Evolutionary conservation across 805 yeast genomes (phyloP).

Genomic region (Candida sanyiensis): DNA sequence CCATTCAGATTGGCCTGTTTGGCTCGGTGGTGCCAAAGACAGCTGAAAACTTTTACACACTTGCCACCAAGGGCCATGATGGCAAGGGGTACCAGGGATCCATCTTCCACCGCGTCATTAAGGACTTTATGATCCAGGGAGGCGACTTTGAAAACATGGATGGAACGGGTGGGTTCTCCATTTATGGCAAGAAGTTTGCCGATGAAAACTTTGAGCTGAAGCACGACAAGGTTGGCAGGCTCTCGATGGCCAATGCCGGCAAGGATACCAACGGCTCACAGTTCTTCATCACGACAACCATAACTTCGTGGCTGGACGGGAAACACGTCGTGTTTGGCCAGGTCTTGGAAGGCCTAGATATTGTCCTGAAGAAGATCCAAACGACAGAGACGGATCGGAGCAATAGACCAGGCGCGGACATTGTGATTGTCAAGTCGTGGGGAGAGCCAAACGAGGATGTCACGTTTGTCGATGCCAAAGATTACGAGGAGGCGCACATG

Average conservation of each 20-base stretch:
- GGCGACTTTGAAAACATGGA: slow-evolving; percentile 68
- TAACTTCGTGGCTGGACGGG: slow-evolving; percentile 46
- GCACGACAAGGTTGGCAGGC: slow-evolving; percentile 63
- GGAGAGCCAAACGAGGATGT: slow-evolving; percentile 25
- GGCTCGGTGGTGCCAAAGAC: slow-evolving; percentile 63
- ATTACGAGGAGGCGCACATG: slow-evolving; percentile 16
- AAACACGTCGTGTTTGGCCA: slow-evolving; percentile 76
- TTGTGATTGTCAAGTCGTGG: slow-evolving; percentile 34
- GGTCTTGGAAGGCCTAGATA: slow-evolving; percentile 58
- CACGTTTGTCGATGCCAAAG: slow-evolving; percentile 17
- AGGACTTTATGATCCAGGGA: slow-evolving; percentile 77
- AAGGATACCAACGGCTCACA: slow-evolving; percentile 64
- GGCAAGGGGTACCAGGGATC: slow-evolving; percentile 48
- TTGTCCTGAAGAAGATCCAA: slow-evolving; percentile 54
- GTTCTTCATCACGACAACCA: slow-evolving; percentile 59
- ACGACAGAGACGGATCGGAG: slow-evolving; percentile 39
- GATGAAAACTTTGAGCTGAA: slow-evolving; percentile 74
- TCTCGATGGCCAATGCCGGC: slow-evolving; percentile 72
- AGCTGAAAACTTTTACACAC: slow-evolving; percentile 48
- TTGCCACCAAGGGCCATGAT: slow-evolving; percentile 32
- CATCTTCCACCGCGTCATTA: slow-evolving; percentile 68
- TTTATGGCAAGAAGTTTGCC: slow-evolving; percentile 64
- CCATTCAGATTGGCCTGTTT: slow-evolving; percentile 55
- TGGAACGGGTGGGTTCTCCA: slow-evolving; percentile 76
- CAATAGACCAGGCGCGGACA: slow-evolving; percentile 40